Percentiles rank a stretch among this genome's conserved stretches.
Evolutionary conservation across 495 filamentous ascomycete species (phyloP).

Genomic region (Aspergillus bridgeri): DNA sequence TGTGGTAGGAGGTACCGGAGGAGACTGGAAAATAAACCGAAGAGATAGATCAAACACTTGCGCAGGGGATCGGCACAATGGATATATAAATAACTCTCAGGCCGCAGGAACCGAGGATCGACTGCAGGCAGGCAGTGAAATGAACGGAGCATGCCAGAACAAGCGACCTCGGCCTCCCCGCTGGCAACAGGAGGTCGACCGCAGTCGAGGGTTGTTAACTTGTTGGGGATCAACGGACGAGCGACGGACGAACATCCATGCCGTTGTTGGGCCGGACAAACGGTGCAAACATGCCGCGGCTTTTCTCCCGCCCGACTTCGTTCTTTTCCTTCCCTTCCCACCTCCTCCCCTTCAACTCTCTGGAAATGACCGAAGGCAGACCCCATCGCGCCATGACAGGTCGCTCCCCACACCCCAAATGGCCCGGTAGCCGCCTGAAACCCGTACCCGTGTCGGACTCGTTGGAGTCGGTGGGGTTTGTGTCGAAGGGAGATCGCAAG

Average conservation of each 20-base stretch:
- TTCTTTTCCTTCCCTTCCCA: neutral
- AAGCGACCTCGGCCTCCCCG: neutral
- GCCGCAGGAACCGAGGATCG: neutral
- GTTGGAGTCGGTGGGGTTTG: constrained; percentile 73
- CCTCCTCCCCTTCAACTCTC: constrained; percentile 6
- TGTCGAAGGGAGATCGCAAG: constrained; percentile 84
- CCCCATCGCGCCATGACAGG: constrained; percentile 13
- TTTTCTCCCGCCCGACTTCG: neutral
- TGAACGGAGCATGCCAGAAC: too few species aligned
- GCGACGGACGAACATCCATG: too few species aligned
- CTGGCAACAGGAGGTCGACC: neutral
- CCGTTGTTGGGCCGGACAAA: neutral
- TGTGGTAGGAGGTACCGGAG: neutral
- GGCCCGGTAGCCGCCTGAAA: constrained; percentile 62
- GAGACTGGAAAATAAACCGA: neutral
- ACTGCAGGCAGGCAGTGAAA: neutral
- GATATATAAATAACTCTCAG: neutral
- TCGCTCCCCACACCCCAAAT: constrained; percentile 19
- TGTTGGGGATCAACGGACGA: neutral
- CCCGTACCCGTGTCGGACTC: constrained; percentile 69
- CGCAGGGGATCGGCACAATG: neutral
- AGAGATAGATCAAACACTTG: neutral
- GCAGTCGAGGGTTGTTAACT: too few species aligned
- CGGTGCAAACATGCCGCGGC: neutral
- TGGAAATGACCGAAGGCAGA: neutral